phyloP scores from a whole-genome alignment of 1,139 yeast species.

The Sugiyamaella pinicola region DNA sequence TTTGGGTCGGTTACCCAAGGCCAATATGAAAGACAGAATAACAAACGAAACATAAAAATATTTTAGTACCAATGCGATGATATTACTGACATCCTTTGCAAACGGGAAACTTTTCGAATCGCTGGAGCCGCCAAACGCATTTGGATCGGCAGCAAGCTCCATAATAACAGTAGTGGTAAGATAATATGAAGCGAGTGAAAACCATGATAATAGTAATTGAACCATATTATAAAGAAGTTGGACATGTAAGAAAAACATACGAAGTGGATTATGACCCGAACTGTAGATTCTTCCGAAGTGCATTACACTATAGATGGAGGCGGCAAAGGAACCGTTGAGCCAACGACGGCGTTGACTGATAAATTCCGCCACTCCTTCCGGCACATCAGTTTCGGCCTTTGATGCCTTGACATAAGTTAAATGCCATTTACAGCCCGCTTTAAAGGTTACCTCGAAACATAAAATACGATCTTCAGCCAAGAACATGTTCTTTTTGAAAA shows the following conservation, averaged over 20 bases:
- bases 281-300: conserved; percentile 73
- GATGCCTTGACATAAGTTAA: conserved; percentile 86
- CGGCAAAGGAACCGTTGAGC: conserved; percentile 96
- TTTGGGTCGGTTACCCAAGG: conserved; percentile 49
- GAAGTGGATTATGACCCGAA: conserved; percentile 70
- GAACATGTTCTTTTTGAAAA: conserved; percentile 92
- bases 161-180: conserved; percentile 62
- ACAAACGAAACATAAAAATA: conserved; percentile 43
- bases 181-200: conserved; percentile 77
- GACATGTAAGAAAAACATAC: conserved; percentile 71
- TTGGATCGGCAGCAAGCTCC: conserved; percentile 46
- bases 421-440: conserved; percentile 78
- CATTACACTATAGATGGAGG: conserved; percentile 80
- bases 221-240: conserved; percentile 78
- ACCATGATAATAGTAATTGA: conserved; percentile 73
- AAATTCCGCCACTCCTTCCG: conserved; percentile 82
- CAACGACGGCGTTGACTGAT: conserved; percentile 92
- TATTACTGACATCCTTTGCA: conserved; percentile 33
- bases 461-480: conserved; percentile 93
- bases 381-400: conserved; percentile 94
- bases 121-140: conserved; percentile 38
- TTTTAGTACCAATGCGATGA: conserved; percentile 43
- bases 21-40: conserved; percentile 45
- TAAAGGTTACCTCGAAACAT: conserved; percentile 90
- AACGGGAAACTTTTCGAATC: conserved; percentile 41